Conservation (phyloP, 2,329 filamentous ascomycete genomes). For the Talaromyces sp. region DNA sequence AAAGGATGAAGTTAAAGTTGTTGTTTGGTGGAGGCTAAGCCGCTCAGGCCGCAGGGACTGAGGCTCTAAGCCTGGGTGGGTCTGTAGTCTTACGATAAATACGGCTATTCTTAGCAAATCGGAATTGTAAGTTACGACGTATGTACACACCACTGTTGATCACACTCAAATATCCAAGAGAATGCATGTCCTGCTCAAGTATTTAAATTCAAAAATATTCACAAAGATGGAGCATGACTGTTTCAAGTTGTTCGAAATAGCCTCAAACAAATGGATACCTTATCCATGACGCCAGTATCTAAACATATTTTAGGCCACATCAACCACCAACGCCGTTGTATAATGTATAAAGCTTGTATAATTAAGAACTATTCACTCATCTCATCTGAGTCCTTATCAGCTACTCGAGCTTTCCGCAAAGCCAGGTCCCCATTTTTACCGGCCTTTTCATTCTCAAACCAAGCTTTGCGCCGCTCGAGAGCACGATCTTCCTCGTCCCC, state of each 20-base stretch:
- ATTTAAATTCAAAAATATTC: not conserved
- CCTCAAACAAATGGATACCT: not conserved
- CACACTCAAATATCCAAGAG: not conserved
- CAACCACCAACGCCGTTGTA: not conserved
- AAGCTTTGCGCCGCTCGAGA: conserved; percentile 40
- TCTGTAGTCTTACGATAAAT: not conserved
- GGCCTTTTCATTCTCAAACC: conserved; percentile 45
- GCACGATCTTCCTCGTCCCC: conserved; percentile 41
- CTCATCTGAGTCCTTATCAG: conserved; percentile 24
- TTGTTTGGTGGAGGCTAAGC: not conserved
- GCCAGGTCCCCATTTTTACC: conserved; percentile 40
- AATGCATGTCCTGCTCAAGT: not conserved
- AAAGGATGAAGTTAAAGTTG: not conserved
- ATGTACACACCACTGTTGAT: not conserved
- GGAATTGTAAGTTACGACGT: not conserved
- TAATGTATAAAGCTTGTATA: not conserved
- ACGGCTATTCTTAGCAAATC: not conserved
- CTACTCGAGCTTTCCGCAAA: conserved; percentile 33
- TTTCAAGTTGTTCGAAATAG: not conserved
- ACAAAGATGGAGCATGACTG: not conserved
- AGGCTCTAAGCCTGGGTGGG: not conserved
- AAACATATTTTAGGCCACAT: not conserved
- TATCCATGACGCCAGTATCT: not conserved
- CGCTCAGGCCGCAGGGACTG: not conserved
- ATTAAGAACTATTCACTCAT: not conserved